A percentile compares a stretch with the other conserved stretches of the same genome.
phyloP scores from a whole-genome alignment of 345 rosid genomes.

The Corymbia maculata region DNA sequence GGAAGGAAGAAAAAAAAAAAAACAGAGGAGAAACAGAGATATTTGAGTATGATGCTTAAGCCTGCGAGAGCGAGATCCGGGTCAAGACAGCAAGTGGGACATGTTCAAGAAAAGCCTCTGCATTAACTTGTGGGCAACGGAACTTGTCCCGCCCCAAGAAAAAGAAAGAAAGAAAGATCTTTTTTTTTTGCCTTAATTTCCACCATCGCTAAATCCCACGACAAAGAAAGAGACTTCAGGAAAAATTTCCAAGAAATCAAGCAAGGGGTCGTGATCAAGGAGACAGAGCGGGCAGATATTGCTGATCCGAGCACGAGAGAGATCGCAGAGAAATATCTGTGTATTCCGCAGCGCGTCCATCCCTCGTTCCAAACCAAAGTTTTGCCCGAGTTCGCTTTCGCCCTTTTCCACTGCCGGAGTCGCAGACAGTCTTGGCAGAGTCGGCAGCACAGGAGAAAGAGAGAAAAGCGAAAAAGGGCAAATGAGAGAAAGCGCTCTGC shows the following conservation, averaged over 20 bases:
- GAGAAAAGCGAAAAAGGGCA: background rate
- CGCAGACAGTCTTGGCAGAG: background rate
- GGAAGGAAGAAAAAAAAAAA: too few species aligned
- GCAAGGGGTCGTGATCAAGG: background rate
- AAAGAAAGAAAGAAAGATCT: background rate
- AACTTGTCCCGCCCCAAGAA: background rate
- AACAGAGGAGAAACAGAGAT: background rate
- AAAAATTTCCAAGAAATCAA: background rate
- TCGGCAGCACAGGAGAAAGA: background rate
- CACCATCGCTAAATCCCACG: background rate
- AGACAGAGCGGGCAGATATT: background rate
- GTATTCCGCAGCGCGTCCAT: background rate
- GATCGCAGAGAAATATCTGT: background rate
- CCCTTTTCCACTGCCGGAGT: background rate
- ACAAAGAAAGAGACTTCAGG: background rate
- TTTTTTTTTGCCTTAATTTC: background rate
- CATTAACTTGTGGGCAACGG: background rate
- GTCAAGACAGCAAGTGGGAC: background rate
- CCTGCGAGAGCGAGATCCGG: background rate
- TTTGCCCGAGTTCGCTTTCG: background rate
- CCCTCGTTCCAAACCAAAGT: background rate
- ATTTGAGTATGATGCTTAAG: background rate
- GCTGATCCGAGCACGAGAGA: background rate
- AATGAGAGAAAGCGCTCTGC: background rate
- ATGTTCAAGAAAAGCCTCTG: background rate